Evolutionary conservation across 2,329 filamentous ascomycete species (phyloP), one percentile per base, ranked within the genome.

Genomic region (Pseudogymnoascus sp.): DNA sequence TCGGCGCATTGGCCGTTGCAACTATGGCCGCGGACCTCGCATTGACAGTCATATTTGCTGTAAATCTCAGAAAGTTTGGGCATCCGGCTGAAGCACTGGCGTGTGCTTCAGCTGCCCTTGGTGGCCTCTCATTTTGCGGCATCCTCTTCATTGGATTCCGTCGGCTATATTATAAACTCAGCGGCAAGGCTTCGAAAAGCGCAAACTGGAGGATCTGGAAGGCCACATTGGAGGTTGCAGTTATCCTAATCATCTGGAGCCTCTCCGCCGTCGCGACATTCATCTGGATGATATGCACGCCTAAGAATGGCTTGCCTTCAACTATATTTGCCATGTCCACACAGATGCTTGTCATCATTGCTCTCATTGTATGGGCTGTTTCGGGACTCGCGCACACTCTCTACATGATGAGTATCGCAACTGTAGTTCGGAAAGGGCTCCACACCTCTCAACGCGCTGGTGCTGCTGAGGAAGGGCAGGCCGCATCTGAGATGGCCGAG

Each of bases 31-130:
- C 64, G 9, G 64, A 70, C 65, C 63, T 72, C 29, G 69, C 65
- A 10, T 69, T 72, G 55, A 66, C 71, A 39, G 65, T 73, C 52
- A 66, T 70, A 36, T 70, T 72, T 48, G 67, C 71, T 6, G 58
- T 67, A 58, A 64, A 62, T 21, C 62, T 71, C 13, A 42, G 63
- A 33, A 55, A 63, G 2, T 63, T 65, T 7, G 48, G 61, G 29
- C 37, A 42, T 10, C 64, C 37, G n/a, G 62, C 63, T 7, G 65
- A 64, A 7, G 48, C 64, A 21, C 64, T 66, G 33, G 66, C 69
- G 15, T 68, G 71, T 35, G 65, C 71, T 13, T 66, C 70, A 37
- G 69, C 69, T 10, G 67, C 61, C 15, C 58, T 72, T 10, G 58
- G 64, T 18, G 61, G 63, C 36, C 62, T 69, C 33, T 65, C 67